A percentile compares a stretch with the other conserved stretches of the same genome.
These are phyloP conservation scores for Penicillium paxilli DNA, from an alignment of 495 filamentous ascomycete species.

Conservation along the genomic window DNA sequence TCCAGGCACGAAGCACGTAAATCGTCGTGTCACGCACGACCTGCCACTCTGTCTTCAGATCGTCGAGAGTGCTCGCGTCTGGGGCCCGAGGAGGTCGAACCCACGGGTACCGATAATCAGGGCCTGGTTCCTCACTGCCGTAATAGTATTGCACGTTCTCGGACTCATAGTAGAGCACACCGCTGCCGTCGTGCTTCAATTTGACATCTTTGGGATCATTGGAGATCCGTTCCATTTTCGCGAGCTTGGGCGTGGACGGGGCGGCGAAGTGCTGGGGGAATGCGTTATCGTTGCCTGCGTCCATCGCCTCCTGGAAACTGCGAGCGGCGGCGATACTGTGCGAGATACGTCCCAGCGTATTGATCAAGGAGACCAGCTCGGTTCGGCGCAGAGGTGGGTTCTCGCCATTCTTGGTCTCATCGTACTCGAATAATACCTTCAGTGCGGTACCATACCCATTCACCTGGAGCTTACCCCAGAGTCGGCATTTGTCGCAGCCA, in stretches of 20 bases:
- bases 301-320: constrained; percentile 65
- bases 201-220: constrained; percentile 19
- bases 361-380: constrained; percentile 90
- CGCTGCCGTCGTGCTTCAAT: constrained; percentile 35
- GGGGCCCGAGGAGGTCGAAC: constrained; percentile 27
- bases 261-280: constrained; percentile 34
- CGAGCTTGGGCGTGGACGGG: constrained; percentile 18
- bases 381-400: constrained; percentile 80
- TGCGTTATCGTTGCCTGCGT: constrained; percentile 36
- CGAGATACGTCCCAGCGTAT: constrained; percentile 85
- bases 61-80: constrained; percentile 51
- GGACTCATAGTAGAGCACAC: constrained; percentile 46
- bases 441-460: constrained; percentile 92
- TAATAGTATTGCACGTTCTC: constrained; percentile 37
- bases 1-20: constrained; percentile 71
- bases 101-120: constrained; percentile 33
- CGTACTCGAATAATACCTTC: constrained; percentile 95
- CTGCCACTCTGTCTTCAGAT: constrained; percentile 62
- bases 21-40: constrained; percentile 60
- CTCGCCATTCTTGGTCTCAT: constrained; percentile 70
- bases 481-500: constrained; percentile 95
- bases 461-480: constrained; percentile 98
- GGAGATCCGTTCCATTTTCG: constrained; percentile 1
- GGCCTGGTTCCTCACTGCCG: constrained; percentile 21
- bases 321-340: constrained; percentile 73